Evolutionary conservation across 2,329 filamentous ascomycete species (phyloP).

Genomic region (Botrytis elliptica): DNA sequence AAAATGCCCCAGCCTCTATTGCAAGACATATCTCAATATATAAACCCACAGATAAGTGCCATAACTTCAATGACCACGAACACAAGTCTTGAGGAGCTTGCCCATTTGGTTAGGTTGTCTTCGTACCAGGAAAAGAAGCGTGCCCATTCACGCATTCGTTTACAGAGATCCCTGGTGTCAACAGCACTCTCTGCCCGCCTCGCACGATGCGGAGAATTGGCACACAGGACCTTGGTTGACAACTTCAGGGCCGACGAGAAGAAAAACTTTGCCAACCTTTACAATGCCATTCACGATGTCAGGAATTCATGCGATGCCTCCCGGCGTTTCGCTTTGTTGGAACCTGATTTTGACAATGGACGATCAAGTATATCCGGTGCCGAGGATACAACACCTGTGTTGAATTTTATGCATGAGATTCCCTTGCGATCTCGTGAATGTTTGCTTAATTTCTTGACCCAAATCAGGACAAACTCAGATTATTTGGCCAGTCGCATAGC

Average conservation of each 20-base stretch:
- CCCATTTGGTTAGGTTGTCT: constrained; percentile 73
- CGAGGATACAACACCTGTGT: constrained; percentile 45
- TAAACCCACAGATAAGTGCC: constrained; percentile 54
- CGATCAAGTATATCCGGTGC: constrained; percentile 38
- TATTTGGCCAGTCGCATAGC: constrained; percentile 83
- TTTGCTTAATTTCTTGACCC: constrained; percentile 75
- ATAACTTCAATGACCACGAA: constrained; percentile 58
- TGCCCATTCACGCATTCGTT: constrained; percentile 67
- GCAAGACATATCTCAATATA: constrained; percentile 65
- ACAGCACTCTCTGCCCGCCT: constrained; percentile 73
- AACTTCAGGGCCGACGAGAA: constrained; percentile 78
- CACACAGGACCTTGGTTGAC: constrained; percentile 73
- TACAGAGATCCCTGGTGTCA: constrained; percentile 72
- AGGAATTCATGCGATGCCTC: constrained; percentile 73
- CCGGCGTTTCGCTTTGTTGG: constrained; percentile 67
- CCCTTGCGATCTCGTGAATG: constrained; percentile 72
- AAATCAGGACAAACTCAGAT: constrained; percentile 81
- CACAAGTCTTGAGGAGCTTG: constrained; percentile 73
- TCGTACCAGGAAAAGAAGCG: constrained; percentile 82
- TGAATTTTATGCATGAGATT: constrained; percentile 68
- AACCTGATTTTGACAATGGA: constrained; percentile 65
- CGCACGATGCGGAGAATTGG: constrained; percentile 70
- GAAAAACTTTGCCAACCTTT: constrained; percentile 70
- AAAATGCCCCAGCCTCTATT: constrained; percentile 51
- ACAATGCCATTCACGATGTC: constrained; percentile 77